Conservation (phyloP, 192 early-diverging fungal species). For the Mortierella hygrophila region DNA sequence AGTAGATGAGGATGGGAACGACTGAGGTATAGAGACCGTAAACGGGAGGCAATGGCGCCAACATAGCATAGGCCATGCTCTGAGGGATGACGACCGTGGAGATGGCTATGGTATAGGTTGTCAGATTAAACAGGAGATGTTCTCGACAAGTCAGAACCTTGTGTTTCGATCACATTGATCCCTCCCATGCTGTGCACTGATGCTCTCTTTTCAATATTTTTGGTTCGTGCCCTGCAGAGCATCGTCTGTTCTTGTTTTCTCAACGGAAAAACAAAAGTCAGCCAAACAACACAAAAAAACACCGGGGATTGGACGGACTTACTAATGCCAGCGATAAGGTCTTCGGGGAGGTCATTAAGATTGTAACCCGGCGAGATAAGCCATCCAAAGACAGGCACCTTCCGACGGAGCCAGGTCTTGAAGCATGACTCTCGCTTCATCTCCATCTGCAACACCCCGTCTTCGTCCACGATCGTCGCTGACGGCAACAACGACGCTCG, state of each 20-base stretch:
- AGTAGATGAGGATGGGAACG: slow-evolving; percentile 52
- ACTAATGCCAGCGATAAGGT: slow-evolving; percentile 56
- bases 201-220: background rate
- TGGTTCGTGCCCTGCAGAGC: background rate
- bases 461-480: background rate
- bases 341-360: slow-evolving; percentile 33
- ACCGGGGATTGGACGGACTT: slow-evolving; percentile 17
- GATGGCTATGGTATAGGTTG: slow-evolving; percentile 27
- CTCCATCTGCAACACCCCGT: background rate
- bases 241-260: background rate
- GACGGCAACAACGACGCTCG: background rate
- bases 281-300: background rate
- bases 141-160: background rate
- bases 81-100: slow-evolving; percentile 60
- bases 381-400: slow-evolving; percentile 44
- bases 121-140: background rate
- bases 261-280: background rate
- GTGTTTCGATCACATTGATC: background rate
- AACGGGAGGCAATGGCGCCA: slow-evolving; percentile 58
- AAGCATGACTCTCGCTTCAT: slow-evolving; percentile 31
- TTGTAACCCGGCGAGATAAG: slow-evolving; percentile 44
- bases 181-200: background rate
- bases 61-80: slow-evolving; percentile 62
- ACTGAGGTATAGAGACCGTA: slow-evolving; percentile 60
- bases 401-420: slow-evolving; percentile 40